Conservation (phyloP, 306 rosid genomes). For the Sophora flavescens region DNA sequence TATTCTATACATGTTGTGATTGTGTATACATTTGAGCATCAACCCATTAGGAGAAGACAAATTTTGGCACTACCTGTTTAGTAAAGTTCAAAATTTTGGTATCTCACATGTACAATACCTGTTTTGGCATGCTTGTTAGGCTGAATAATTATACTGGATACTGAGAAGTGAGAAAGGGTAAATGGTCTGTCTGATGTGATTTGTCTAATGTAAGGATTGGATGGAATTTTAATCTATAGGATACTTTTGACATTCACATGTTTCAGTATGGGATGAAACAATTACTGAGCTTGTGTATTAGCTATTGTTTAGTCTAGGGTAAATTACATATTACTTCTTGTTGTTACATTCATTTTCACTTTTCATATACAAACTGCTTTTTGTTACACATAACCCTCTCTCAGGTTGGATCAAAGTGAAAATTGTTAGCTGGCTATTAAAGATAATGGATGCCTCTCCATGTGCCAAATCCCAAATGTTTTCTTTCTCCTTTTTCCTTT, state of each 20-base stretch:
- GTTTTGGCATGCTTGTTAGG: slow-evolving; percentile 8
- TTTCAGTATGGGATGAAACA: not conserved
- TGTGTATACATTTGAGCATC: slow-evolving; percentile 26
- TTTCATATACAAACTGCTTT: not conserved
- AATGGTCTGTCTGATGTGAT: not conserved
- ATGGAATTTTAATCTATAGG: not conserved
- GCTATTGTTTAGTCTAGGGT: slow-evolving; percentile 5
- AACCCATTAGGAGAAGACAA: not conserved
- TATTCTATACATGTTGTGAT: not conserved
- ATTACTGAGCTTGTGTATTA: slow-evolving; percentile 12
- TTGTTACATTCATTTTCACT: not conserved
- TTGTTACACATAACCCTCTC: not conserved
- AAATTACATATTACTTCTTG: not conserved
- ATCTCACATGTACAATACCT: slow-evolving; percentile 8
- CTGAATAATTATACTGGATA: slow-evolving; percentile 1
- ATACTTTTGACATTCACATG: slow-evolving; percentile 13
- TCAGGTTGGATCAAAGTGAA: not conserved
- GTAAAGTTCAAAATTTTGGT: slow-evolving; percentile 38
- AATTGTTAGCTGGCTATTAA: too few species aligned
- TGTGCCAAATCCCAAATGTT: too few species aligned
- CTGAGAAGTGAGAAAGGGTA: slow-evolving; percentile 25
- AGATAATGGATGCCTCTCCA: too few species aligned
- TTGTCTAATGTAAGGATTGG: not conserved
- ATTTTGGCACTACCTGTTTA: not conserved
- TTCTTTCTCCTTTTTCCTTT: too few species aligned